Percentiles rank a stretch among this genome's conserved stretches.
Conservation (phyloP, 805 yeast genomes). For the Lipomyces sp. region DNA sequence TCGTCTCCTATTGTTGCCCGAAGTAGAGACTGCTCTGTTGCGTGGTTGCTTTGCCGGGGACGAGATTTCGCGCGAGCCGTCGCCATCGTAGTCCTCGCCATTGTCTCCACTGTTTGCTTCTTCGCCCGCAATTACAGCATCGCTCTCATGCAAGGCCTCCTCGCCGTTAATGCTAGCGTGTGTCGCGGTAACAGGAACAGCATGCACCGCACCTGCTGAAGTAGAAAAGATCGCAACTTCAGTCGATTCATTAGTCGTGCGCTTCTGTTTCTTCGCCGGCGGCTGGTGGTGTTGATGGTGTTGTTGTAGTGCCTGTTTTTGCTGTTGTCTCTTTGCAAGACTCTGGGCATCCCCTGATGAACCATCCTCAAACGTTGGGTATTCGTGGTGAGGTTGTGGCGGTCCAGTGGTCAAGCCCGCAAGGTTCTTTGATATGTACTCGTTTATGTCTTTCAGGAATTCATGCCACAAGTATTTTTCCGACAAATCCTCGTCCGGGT, state of each 20-base stretch:
- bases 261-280: neutral
- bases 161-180: too few species aligned
- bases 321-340: too few species aligned
- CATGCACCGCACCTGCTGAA: neutral
- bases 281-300: neutral
- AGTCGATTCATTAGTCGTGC: neutral
- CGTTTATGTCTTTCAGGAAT: conserved; percentile 74
- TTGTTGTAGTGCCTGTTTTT: neutral
- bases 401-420: neutral
- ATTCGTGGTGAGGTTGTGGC: neutral
- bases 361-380: neutral
- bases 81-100: too few species aligned
- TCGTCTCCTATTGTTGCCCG: conserved; percentile 46
- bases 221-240: neutral
- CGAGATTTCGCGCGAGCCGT: too few species aligned
- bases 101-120: too few species aligned
- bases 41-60: neutral
- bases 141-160: too few species aligned
- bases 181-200: too few species aligned
- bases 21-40: conserved; percentile 4
- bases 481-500: conserved; percentile 52
- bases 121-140: too few species aligned
- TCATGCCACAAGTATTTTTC: conserved; percentile 82
- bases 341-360: neutral
- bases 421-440: conserved; percentile 62